Base-by-base conservation (phyloP, 2,329 filamentous ascomycete genomes). In the Botrytis sinoallii region DNA sequence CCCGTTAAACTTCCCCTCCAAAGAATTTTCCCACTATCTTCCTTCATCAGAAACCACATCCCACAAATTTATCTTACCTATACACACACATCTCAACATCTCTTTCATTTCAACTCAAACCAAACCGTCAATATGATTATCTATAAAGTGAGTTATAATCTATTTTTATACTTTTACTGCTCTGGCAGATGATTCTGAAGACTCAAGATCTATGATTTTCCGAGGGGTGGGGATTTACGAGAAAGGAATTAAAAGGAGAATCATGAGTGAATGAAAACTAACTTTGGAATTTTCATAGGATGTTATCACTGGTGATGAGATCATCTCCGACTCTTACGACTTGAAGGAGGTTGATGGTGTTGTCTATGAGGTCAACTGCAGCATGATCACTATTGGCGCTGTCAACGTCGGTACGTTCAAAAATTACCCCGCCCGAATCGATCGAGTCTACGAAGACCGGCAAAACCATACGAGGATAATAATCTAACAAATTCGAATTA, bases 241-340 rank as follows among this genome's bases (percentile, higher is more conserved):
- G 46, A 40, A 22, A 22, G 32, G 25, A 55, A 67, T 67, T 20
- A 18, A 29, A 55, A 40, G 16, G 22, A 55, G 46, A 38, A n/a
- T 32, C 48, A 9, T 46, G 8, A 8, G 73, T 77, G 25, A 57
- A 42, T 42, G 46, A 55, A 29, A 29, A 42, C 65, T 68, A 72
- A 78, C 71, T 60, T 73, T 55, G 44, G 38, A n/a, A 71, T 66
- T 32, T 29, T 52, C 65, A 55, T 70, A 99, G 96, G 96, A 99
- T 84, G 86, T 96, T 81, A 84, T 98, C 85, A 93, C 90, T 85
- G 93, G 87, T 78, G 95, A 98, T 86, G 96, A 99, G 92, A 89
- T 99, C 84, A 91, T 98, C 90, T 97, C 96, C 82, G 95, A 98
- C 87, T 96, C 93, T 79, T 98, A 92, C 87, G 88, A 94, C 80